Conservation (phyloP, 441 rosid genomes). For the Adansonia rubrostipa region DNA sequence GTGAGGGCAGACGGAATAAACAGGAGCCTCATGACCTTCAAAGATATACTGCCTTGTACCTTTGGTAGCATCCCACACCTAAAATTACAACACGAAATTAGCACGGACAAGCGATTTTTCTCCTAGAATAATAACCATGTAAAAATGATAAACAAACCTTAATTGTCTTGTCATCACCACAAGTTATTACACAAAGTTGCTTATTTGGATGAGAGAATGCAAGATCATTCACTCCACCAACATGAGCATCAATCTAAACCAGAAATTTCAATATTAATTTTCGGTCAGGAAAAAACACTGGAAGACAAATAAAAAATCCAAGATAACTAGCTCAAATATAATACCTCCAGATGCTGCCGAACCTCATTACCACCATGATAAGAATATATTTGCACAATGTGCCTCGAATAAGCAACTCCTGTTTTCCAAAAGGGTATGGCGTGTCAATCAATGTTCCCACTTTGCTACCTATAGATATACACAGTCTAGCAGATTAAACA, state of each 20-base stretch:
- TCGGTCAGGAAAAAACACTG: constrained; percentile 23
- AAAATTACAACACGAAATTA: constrained; percentile 29
- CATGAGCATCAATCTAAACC: neutral
- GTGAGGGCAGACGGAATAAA: constrained; percentile 95
- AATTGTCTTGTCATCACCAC: neutral
- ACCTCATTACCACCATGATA: neutral
- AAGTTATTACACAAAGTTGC: neutral
- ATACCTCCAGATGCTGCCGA: neutral
- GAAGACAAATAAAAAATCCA: neutral
- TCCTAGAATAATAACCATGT: constrained; percentile 12
- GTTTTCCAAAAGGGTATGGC: constrained; percentile 30
- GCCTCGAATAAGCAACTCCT: constrained; percentile 6
- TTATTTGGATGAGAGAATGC: constrained; percentile 8
- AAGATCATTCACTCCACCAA: neutral
- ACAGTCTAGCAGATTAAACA: constrained; percentile 21
- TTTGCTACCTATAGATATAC: neutral
- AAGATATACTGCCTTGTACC: constrained; percentile 75
- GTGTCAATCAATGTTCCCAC: neutral
- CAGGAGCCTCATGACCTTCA: constrained; percentile 98
- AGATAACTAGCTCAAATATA: constrained; percentile 16
- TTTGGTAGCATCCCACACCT: constrained; percentile 96
- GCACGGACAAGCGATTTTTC: constrained; percentile 22
- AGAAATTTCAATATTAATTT: constrained; percentile 21
- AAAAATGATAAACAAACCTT: constrained; percentile 5
- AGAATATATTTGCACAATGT: neutral